Conservation (phyloP, 2,329 filamentous ascomycete genomes). For the Nemania serpens region DNA sequence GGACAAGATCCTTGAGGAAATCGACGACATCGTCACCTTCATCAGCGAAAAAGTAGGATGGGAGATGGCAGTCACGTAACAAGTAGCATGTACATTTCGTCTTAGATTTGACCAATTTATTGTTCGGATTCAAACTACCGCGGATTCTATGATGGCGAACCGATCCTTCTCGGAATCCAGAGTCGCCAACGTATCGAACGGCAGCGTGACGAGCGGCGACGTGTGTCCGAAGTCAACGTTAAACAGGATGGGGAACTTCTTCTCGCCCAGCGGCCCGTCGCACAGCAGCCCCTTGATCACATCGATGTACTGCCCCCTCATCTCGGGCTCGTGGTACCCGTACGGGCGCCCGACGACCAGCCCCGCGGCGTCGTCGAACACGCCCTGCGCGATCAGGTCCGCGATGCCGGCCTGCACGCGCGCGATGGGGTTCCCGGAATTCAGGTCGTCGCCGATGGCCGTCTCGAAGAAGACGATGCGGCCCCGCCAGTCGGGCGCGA, state of each 20-base stretch:
- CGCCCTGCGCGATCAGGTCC: conserved; percentile 48
- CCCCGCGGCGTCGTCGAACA: conserved; percentile 48
- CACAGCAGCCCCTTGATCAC: conserved; percentile 44
- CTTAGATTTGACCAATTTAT: neutral
- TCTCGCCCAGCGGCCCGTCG: conserved; percentile 40
- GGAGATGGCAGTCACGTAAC: neutral
- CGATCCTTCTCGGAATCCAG: conserved; percentile 46
- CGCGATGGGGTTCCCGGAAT: conserved; percentile 34
- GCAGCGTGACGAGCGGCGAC: conserved; percentile 48
- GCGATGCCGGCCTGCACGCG: conserved; percentile 44
- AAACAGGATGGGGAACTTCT: conserved; percentile 47
- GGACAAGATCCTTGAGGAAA: too few relatives aligned
- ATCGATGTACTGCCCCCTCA: conserved; percentile 37
- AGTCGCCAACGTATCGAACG: conserved; percentile 44
- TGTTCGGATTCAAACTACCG: conserved; percentile 6
- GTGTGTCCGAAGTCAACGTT: conserved; percentile 52
- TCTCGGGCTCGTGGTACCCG: conserved; percentile 45
- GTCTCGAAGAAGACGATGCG: conserved; percentile 50
- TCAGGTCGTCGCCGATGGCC: conserved; percentile 40
- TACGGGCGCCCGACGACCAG: conserved; percentile 49
- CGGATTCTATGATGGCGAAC: conserved; percentile 42
- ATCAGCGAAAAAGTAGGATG: too few relatives aligned
- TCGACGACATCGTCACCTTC: too few relatives aligned
- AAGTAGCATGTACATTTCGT: neutral
- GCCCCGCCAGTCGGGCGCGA: conserved; percentile 46